phyloP scores from a whole-genome alignment of 116 monocot genomes.

The Dioscorea cayenensis region DNA sequence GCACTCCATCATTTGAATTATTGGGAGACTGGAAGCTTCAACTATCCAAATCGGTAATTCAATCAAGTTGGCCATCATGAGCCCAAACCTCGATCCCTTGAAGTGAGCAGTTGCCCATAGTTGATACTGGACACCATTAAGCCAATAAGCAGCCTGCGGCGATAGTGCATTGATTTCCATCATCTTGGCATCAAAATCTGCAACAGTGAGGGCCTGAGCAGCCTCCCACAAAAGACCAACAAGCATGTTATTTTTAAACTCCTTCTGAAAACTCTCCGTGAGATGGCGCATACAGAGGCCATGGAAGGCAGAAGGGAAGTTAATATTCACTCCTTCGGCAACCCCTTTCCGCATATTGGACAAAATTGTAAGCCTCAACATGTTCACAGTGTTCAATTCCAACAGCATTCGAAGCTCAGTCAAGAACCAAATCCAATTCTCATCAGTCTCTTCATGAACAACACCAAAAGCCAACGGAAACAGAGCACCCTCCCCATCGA shows the following conservation, averaged over 20 bases:
- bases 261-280: constrained; percentile 78
- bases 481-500: constrained; percentile 88
- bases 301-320: constrained; percentile 94
- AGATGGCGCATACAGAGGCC: constrained; percentile 89
- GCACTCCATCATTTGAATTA: constrained; percentile 94
- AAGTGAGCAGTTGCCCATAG: constrained; percentile 96
- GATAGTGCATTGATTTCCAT: constrained; percentile 80
- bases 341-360: constrained; percentile 81
- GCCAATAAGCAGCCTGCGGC: constrained; percentile 77
- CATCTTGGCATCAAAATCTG: constrained; percentile 80
- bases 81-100: constrained; percentile 78
- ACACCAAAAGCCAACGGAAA: constrained; percentile 95
- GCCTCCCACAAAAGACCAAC: constrained; percentile 86
- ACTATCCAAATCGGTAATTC: constrained; percentile 88
- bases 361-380: constrained; percentile 89
- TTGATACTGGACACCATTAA: constrained; percentile 55
- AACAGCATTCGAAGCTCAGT: constrained; percentile 74
- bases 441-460: constrained; percentile 89
- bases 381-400: constrained; percentile 81
- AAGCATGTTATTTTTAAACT: constrained; percentile 70
- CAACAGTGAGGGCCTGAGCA: constrained; percentile 78
- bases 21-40: constrained; percentile 83
- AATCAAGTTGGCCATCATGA: constrained; percentile 68
- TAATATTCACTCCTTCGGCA: constrained; percentile 81
- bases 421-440: constrained; percentile 97